Evolutionary conservation across 176 grass and related monocot species (phyloP), one percentile per base, ranked within the genome.

Genomic region (Aegilops speltoides): DNA sequence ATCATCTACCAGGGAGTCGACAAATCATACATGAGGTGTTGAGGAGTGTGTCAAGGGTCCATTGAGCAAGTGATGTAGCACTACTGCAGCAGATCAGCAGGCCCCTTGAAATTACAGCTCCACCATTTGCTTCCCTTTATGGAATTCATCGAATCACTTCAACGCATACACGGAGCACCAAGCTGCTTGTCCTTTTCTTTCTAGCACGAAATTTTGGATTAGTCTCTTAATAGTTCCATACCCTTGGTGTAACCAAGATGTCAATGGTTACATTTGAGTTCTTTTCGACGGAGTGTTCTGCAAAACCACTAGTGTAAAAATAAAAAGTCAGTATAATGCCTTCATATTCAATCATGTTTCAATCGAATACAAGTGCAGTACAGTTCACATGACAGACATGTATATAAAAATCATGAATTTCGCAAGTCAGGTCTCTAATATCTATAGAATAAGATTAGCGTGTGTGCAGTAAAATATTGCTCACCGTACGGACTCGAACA

Each of bases 101-200:
- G 36, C 3, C 64, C 32, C 17, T 32, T 32, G 17, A 59, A 70
- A 79, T 86, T 70, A 17, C 75, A 86, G 64, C 34, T 81, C 83
- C 28, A 14, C 23, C 60, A 80, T 63, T 87, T 69, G 63, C 29
- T 69, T 73, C 37, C 80, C 80, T 74, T 76, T 54, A 82, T 62
- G 62, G 10, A 61, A 61, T 33, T 61, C 22, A 68, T 20, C 28
- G 33, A 50, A 81, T 26, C 22, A 73, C 17, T 80, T 61, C 75
- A 81, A 12, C 60, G 61, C 10, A 80, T 61, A 74, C 2, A 61
- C 2, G 22, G 52, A 50, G 71, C 62, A 81, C 48, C 70, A 85
- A 85, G 85, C 74, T 72, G 82, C 50, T 71, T 81, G 64, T 24
- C n/a, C 26, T 78, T 78, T 71, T 48, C 46, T 61, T 87, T 84